Evolutionary conservation across 2,329 filamentous ascomycete species (phyloP), one percentile per base, ranked within the genome.

Genomic region (Cladosporium sp.): DNA sequence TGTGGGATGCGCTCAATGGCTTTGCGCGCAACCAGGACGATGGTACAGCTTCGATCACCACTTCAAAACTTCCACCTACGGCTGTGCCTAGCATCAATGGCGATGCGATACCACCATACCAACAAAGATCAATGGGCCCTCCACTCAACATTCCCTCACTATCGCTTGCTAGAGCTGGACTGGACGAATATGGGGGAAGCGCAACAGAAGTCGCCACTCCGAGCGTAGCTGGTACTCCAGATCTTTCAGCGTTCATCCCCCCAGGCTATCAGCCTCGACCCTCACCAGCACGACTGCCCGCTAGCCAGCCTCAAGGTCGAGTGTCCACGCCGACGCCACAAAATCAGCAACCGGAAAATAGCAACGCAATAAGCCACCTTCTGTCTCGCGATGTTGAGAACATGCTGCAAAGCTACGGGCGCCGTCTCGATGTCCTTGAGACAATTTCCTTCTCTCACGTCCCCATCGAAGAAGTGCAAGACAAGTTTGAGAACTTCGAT

Each of bases 381-480:
- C 58, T 73, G 21, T n/a, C 82, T 89, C 66, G 68, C 37, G 76
- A 77, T 31, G 68, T 77, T 64, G 80, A 84, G 66, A 83, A 84
- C 21, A 85, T 92, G 66, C 68, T 77, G 11, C 71, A 71, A 29
- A 71, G 73, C 49, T 74, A 72, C 44, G 86, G 87, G 44, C 82
- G 85, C 62, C 87, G 91, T 1, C 76, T 94, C 14, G 88, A 91
- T 58, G 80, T 82, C 64, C 81, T 93, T 6, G 91, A 94, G 76
- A 91, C 84, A 60, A 81, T 85, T 1, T 92, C 89, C 0, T 91
- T 92, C 72, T 86, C 87, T 28, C 83, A 86, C 52, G 82, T 84
- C 21, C 84, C 84, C n/a, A 84, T 90, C 57, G 90, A 92, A 26
- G 88, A 91, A 44, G 86, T 91, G 58, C 81, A 88, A 21, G 89